Percentiles rank a stretch among this genome's conserved stretches.
Evolutionary conservation across 129 eudicot species (phyloP).

Genomic region (Artemisia annua): DNA sequence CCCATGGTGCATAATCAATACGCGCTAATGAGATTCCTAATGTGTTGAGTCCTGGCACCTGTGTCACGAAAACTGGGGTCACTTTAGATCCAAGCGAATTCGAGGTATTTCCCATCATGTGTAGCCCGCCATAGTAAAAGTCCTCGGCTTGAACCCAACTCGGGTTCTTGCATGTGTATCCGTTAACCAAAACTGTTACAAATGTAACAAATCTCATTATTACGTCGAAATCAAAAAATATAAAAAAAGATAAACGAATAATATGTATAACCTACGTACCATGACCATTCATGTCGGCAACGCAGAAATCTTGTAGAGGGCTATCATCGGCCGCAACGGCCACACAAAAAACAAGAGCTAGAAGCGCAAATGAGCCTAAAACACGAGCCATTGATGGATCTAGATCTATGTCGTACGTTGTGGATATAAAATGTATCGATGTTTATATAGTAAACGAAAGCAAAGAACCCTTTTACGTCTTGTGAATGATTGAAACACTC

Average conservation of each 20-base stretch:
- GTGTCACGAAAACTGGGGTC: constrained; percentile 28
- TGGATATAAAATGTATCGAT: too few species aligned
- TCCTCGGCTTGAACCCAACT: constrained; percentile 26
- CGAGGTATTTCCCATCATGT: constrained; percentile 35
- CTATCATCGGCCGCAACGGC: constrained; percentile 27
- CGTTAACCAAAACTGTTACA: constrained; percentile 31
- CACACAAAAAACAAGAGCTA: constrained; percentile 11
- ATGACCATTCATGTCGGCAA: constrained; percentile 29
- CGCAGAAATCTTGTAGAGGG: constrained; percentile 49
- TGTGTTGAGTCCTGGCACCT: constrained; percentile 43
- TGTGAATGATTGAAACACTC: background rate
- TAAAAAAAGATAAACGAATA: too few species aligned
- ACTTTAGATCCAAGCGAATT: constrained; percentile 20
- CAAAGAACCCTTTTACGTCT: too few species aligned
- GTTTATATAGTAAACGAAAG: background rate
- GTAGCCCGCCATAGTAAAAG: constrained; percentile 36
- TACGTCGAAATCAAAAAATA: background rate
- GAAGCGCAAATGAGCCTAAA: constrained; percentile 1
- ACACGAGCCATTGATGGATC: constrained; percentile 19
- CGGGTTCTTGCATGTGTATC: constrained; percentile 37
- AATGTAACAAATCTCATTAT: constrained; percentile 1
- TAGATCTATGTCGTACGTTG: too few species aligned
- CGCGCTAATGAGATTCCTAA: constrained; percentile 39
- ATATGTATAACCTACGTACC: constrained; percentile 13
- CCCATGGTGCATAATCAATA: constrained; percentile 36